Percentiles rank a stretch among this genome's conserved stretches.
Conservation (phyloP, 202 grass and related monocot genomes). For the Brachypodium distachyon region DNA sequence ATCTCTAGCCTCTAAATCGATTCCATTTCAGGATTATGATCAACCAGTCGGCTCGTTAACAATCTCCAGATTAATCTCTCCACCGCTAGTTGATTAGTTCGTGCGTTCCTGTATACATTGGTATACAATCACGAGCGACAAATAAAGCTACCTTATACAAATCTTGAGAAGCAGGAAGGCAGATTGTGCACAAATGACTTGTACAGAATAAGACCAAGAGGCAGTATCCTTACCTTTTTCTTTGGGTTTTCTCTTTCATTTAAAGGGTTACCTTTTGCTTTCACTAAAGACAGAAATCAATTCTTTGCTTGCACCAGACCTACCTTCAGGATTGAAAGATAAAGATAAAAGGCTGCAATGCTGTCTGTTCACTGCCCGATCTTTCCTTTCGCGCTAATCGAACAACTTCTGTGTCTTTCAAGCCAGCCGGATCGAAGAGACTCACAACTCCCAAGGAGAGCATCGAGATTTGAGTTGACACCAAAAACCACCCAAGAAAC, state of each 20-base stretch:
- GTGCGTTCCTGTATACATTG: neutral
- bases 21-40: neutral
- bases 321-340: neutral
- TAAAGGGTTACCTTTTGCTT: neutral
- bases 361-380: neutral
- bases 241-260: neutral
- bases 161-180: neutral
- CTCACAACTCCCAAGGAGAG: too few species aligned
- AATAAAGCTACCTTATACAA: neutral
- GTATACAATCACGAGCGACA: neutral
- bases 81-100: neutral
- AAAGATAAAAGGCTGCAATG: neutral
- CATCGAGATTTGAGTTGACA: too few species aligned
- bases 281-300: neutral
- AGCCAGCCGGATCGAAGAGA: too few species aligned
- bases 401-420: neutral
- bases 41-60: neutral
- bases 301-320: neutral
- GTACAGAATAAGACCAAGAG: neutral
- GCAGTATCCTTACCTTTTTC: neutral
- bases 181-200: neutral
- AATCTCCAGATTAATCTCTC: neutral
- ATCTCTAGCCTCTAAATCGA: neutral
- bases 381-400: neutral
- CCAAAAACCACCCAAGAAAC: too few species aligned